A percentile compares a stretch with the other conserved stretches of the same genome.
Evolutionary conservation across 208 protist genomes (phyloP).

Genomic region (Acanthamoeba culbertsoni): DNA sequence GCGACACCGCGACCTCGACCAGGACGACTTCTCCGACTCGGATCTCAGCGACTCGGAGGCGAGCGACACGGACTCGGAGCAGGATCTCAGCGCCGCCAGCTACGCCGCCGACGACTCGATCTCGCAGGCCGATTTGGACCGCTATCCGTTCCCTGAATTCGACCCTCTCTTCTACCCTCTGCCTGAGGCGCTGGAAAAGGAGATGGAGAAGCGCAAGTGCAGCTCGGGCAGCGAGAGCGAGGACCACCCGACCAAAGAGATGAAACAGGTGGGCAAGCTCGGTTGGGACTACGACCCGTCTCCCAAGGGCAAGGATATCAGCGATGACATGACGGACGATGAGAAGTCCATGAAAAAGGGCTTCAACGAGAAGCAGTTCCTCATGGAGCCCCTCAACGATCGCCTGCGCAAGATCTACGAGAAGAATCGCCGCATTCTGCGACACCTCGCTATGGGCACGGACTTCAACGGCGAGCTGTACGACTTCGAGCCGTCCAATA

Average conservation of each 20-base stretch:
- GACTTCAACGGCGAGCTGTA: not conserved
- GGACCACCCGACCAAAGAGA: not conserved
- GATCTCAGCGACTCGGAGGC: not conserved
- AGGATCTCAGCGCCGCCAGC: not conserved
- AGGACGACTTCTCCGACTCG: not conserved
- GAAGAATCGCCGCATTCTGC: slow-evolving; percentile 30
- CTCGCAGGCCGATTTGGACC: not conserved
- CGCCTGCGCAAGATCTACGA: slow-evolving; percentile 38
- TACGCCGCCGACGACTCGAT: not conserved
- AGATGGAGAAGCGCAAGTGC: not conserved
- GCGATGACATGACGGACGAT: not conserved
- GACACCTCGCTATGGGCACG: not conserved
- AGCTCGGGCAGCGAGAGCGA: not conserved
- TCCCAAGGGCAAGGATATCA: not conserved
- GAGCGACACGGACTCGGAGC: not conserved
- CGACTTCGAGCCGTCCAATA: slow-evolving; percentile 18
- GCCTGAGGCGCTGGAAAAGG: not conserved
- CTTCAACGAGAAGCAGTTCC: not conserved
- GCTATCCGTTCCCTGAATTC: slow-evolving; percentile 13
- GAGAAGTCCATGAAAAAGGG: not conserved
- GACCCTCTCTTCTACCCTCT: slow-evolving; percentile 5
- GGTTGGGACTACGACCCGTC: not conserved
- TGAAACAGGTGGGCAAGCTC: not conserved
- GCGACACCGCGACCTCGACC: not conserved
- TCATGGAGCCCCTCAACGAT: not conserved